Evolutionary conservation across 2,329 filamentous ascomycete species (phyloP), one percentile per base, ranked within the genome.

Genomic region (Phaeophleospora eucalypticola): DNA sequence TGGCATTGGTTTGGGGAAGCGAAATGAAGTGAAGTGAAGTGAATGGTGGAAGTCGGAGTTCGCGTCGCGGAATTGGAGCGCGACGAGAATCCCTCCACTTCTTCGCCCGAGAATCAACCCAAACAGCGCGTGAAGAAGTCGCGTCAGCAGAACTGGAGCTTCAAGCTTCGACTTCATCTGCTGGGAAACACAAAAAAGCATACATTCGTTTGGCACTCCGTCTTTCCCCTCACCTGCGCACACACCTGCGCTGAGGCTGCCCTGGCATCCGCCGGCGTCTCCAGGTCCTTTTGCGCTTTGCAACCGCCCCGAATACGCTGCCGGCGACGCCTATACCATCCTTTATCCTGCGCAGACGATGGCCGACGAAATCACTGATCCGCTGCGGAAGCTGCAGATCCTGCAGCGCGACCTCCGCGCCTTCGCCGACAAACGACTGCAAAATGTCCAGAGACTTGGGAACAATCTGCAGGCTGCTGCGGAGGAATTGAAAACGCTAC

Each of bases 391-490:
- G 69, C 81, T 97, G 62, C 83, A 90, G 72, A 83, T 82, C 68
- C 82, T 98, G 60, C 87, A 95, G 68, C 82, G 86, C 67, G 89
- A 95, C 71, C 81, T 98, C 52, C 75, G 86, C 58, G 83, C 85
- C 47, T 77, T 93, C 59, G 80, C 81, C 54, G 84, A 93, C 61
- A 80, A 82, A 46, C 81, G 84, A 20, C 69, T 89, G 42, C 77
- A 83, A 24, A 82, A 84, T 52, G 71, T 87, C 33, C 83, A 91
- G 52, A 81, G 88, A 56, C 75, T 85, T 48, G 78, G 81, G 58
- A 63, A 71, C 41, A 78, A 81, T 64, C 75, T 97, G 39, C 82
- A 86, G 59, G 71, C 72, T 41, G 80, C 85, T 58, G 74, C 83
- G 41, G 74, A 80, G 45, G 82, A 82, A 46, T 86, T 94, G 63